These are phyloP conservation scores for Epichloe gansuensis DNA, from an alignment of 2,329 filamentous ascomycete genomes.

Conservation along the genomic window DNA sequence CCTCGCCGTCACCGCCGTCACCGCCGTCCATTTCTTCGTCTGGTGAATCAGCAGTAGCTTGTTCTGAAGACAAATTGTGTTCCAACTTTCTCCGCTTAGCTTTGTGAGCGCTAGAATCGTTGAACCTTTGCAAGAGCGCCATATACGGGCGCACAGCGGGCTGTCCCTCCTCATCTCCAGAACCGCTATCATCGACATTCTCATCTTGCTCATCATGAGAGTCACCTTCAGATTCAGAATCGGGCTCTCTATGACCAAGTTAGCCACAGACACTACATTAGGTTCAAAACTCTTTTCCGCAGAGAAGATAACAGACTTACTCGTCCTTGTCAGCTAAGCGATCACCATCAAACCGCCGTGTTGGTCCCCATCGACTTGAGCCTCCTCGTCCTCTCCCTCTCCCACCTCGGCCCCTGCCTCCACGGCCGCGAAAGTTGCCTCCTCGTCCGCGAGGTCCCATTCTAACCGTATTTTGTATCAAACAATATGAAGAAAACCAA, in stretches of 20 bases:
- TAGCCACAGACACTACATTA: neutral
- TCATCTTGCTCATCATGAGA: conserved; percentile 25
- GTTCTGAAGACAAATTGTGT: conserved; percentile 17
- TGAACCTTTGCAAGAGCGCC: conserved; percentile 45
- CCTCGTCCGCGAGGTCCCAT: conserved; percentile 27
- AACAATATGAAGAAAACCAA: neutral
- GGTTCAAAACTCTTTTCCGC: neutral
- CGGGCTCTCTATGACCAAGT: conserved; percentile 6
- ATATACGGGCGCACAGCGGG: conserved; percentile 38
- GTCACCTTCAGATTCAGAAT: conserved; percentile 6
- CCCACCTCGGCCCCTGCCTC: conserved; percentile 15
- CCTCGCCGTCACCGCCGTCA: conserved; percentile 29
- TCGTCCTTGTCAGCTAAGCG: conserved; percentile 25
- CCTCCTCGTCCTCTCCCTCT: conserved; percentile 18
- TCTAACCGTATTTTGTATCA: neutral
- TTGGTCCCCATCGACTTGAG: conserved; percentile 25
- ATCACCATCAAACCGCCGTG: conserved; percentile 23
- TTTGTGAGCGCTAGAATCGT: conserved; percentile 31
- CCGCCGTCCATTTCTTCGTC: conserved; percentile 17
- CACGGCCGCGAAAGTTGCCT: conserved; percentile 21
- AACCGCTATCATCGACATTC: conserved; percentile 24
- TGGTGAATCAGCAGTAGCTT: conserved; percentile 9
- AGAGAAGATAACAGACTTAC: conserved; percentile 15
- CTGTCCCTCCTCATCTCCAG: conserved; percentile 32
- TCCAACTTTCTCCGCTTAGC: conserved; percentile 48